These are phyloP conservation scores for Moesziomyces sp. DNA, from an alignment of 1,284 basidiomycete species.

Conservation along the genomic window DNA sequence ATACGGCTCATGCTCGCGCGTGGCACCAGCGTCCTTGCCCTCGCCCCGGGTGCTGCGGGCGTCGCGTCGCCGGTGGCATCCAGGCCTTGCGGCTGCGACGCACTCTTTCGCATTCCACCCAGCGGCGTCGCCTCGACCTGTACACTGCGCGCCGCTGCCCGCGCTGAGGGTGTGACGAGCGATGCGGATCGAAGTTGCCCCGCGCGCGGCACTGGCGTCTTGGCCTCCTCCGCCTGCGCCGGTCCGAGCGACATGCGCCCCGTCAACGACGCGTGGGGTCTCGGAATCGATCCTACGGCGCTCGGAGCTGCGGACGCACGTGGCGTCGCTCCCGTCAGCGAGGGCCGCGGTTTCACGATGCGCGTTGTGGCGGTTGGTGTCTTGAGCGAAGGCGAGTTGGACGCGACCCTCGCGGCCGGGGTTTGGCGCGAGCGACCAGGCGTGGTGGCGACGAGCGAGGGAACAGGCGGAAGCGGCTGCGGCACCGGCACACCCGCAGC, in stretches of 20 bases:
- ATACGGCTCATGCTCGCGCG: conserved; percentile 30
- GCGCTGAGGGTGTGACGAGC: conserved; percentile 19
- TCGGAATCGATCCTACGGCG: conserved; percentile 6
- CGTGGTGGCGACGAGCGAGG: conserved; percentile 21
- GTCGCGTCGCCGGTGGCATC: conserved; percentile 1
- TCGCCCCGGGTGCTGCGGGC: conserved; percentile 7
- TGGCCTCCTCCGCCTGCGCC: too few relatives aligned
- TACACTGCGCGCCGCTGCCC: background rate
- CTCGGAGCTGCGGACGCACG: conserved; percentile 12
- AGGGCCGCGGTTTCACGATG: conserved; percentile 17
- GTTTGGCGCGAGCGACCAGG: conserved; percentile 16
- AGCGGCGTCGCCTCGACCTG: conserved; percentile 11
- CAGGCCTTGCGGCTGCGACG: conserved; percentile 33
- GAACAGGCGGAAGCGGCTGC: conserved; percentile 24
- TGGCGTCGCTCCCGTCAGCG: conserved; percentile 23
- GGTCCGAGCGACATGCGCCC: background rate
- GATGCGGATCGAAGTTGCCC: conserved; percentile 20
- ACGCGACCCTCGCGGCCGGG: background rate
- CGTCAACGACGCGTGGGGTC: conserved; percentile 28
- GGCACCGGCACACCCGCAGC: conserved; percentile 18
- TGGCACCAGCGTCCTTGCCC: conserved; percentile 24
- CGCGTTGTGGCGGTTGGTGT: conserved; percentile 22
- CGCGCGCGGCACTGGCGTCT: conserved; percentile 2
- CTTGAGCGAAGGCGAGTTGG: conserved; percentile 15
- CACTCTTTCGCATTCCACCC: conserved; percentile 31